A percentile compares a stretch with the other conserved stretches of the same genome.
Conservation (phyloP, 345 rosid species). For the Erodium maritimum region DNA sequence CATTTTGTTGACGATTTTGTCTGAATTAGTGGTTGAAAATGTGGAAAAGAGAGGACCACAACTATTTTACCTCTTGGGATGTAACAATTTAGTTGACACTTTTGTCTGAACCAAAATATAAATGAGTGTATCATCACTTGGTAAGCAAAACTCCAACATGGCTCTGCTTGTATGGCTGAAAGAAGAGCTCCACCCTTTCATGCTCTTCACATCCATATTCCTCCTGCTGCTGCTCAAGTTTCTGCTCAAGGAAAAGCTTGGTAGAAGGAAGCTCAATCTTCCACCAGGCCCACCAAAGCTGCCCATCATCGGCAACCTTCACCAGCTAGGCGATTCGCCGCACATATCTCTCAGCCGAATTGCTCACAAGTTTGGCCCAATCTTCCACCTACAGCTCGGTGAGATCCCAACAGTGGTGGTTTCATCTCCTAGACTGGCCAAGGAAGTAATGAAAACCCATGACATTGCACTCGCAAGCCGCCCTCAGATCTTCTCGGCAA, state of each 20-base stretch:
- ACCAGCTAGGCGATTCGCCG: constrained; percentile 24
- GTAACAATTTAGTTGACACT: too few species aligned
- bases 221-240: constrained; percentile 8
- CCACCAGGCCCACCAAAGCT: constrained; percentile 36
- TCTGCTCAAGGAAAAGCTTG: constrained; percentile 8
- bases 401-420: constrained; percentile 31
- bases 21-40: too few species aligned
- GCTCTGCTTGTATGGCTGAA: constrained; percentile 20
- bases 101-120: too few species aligned
- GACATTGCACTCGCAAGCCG: constrained; percentile 19
- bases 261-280: constrained; percentile 20
- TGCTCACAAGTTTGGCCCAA: constrained; percentile 21
- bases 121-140: too few species aligned
- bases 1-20: too few species aligned
- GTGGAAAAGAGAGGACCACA: too few species aligned
- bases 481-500: too few species aligned
- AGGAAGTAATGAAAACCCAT: constrained; percentile 31
- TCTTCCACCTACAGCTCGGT: constrained; percentile 34
- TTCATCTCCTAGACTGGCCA: too few species aligned
- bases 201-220: constrained; percentile 16
- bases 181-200: constrained; percentile 13
- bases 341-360: constrained; percentile 26
- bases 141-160: constrained; percentile 7
- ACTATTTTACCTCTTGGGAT: too few species aligned
- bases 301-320: constrained; percentile 41